Evolutionary conservation across 129 eudicot species (phyloP).

Genomic region (Sambucus nigra): DNA sequence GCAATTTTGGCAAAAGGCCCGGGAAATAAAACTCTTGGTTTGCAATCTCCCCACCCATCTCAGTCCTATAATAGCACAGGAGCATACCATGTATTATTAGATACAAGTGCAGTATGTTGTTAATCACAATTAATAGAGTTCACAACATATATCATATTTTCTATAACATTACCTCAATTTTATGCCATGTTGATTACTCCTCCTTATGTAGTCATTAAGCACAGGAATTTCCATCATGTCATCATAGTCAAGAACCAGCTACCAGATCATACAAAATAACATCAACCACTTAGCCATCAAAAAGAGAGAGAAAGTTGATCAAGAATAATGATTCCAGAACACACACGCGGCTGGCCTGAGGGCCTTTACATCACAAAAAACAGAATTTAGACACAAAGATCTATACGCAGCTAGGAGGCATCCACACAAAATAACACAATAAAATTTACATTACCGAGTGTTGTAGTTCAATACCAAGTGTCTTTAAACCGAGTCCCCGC

Average conservation of each 20-base stretch:
- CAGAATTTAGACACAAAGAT: too few species aligned
- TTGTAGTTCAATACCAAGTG: too few species aligned
- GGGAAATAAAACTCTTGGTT: conserved; percentile 61
- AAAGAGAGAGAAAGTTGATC: too few species aligned
- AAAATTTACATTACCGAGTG: too few species aligned
- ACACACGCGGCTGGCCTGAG: too few species aligned
- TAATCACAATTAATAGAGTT: neutral
- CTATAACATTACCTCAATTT: conserved; percentile 42
- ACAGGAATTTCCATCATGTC: conserved; percentile 68
- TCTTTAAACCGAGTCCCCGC: too few species aligned
- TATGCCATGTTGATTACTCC: conserved; percentile 19
- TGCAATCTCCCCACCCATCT: conserved; percentile 63
- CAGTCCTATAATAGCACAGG: conserved; percentile 57
- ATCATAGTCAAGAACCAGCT: conserved; percentile 82
- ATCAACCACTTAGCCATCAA: neutral
- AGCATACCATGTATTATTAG: conserved; percentile 7
- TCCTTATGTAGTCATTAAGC: conserved; percentile 29
- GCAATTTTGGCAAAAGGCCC: conserved; percentile 70
- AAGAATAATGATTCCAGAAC: too few species aligned
- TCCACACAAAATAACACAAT: too few species aligned
- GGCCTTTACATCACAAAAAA: too few species aligned
- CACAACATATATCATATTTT: neutral
- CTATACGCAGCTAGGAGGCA: too few species aligned
- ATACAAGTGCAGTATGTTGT: neutral
- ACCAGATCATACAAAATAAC: conserved; percentile 11